Evolutionary conservation across 2,329 filamentous ascomycete species (phyloP), one percentile per base, ranked within the genome.

Genomic region (Hymenotorrendiella dingleyae): DNA sequence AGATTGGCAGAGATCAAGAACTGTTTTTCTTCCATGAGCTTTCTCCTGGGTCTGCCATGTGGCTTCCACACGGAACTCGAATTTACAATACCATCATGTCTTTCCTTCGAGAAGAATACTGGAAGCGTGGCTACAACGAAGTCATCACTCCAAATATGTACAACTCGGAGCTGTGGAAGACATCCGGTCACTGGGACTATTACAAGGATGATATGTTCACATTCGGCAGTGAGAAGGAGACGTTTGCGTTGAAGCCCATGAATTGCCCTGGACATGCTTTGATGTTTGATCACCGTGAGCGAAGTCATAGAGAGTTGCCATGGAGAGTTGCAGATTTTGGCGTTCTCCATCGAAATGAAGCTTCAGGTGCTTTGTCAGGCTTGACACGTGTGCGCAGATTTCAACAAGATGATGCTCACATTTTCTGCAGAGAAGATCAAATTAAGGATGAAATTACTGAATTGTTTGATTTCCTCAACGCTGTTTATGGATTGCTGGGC

Each of bases 111-210:
- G 76, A 84, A 36, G 84, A 97, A 64, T 98, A 97, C 71, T 89
- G 86, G 74, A 87, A 86, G 63, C 86, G 93, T 51, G 89, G 86
- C 35, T 98, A 97, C 64, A 82, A 91, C 58, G 93, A 98, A 66
- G 93, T 98, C 49, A 87, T 90, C 62, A 88, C 90, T 3, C 93
- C 93, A 38, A 97, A 93, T 69, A 94, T 98, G 84, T 98, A 84
- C 72, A 94, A 96, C 61, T 80, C 88, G 10, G 78, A 87, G 6
- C 70, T 97, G 11, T 97, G 93, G 93, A 93, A 95, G 70, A 85
- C 80, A 17, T 95, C 89, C 7, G 93, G 93, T 37, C 93, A 97
- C 65, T 96, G 91, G 90, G 79, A 84, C 47, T 82, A 90, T 62
- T 93, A 96, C 72, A 80, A 89, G 61, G 91, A 97, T 51, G 90